Evolutionary conservation across 345 rosid species (phyloP).

Genomic region (Garcia nutans): DNA sequence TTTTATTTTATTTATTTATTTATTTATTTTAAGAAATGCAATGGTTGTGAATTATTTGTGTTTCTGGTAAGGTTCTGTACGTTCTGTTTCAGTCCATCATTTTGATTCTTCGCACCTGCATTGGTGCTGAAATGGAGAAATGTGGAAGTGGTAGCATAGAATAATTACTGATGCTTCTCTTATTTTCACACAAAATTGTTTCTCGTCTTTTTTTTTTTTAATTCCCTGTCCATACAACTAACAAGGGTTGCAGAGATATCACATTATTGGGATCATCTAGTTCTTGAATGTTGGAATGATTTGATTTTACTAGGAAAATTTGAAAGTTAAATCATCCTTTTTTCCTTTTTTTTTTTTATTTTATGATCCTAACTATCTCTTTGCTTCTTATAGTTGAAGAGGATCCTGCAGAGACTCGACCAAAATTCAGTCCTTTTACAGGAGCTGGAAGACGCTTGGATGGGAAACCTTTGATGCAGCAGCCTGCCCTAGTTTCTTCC

Average conservation of each 20-base stretch:
- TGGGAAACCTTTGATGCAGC: conserved; percentile 66
- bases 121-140: background rate
- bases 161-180: background rate
- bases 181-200: background rate
- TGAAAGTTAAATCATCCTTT: background rate
- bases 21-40: background rate
- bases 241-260: background rate
- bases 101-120: background rate
- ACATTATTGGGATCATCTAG: background rate
- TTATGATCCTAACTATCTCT: background rate
- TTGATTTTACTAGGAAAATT: background rate
- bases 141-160: background rate
- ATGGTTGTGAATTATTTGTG: background rate
- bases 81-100: background rate
- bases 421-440: conserved; percentile 80
- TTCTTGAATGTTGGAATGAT: background rate
- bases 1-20: no score
- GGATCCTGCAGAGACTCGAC: conserved; percentile 50
- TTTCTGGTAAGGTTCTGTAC: background rate
- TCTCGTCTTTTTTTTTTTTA: background rate
- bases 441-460: conserved; percentile 85
- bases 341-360: background rate
- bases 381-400: conserved; percentile 58
- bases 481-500: conserved; percentile 48
- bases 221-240: background rate